Evolutionary conservation across 305 asterid species (phyloP).

Genomic region (Coffea humblotiana): DNA sequence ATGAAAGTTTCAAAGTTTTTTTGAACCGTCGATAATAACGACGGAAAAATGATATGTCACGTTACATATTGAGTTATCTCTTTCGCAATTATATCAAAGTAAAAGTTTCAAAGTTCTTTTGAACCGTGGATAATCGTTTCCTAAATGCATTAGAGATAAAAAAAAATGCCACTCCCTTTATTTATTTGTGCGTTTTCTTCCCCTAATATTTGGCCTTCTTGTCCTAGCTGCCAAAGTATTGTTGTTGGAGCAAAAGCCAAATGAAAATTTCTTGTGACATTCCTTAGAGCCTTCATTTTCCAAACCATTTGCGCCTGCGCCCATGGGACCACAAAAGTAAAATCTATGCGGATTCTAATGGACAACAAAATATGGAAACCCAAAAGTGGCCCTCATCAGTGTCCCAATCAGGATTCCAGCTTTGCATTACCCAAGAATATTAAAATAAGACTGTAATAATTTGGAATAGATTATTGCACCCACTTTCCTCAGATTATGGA

Average conservation of each 20-base stretch:
- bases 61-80: not conserved
- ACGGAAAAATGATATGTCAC: not conserved
- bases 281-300: slow-evolving; percentile 27
- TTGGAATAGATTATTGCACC: slow-evolving; percentile 55
- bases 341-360: slow-evolving; percentile 31
- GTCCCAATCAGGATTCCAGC: slow-evolving; percentile 55
- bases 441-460: slow-evolving; percentile 43
- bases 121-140: too few species aligned
- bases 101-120: not conserved
- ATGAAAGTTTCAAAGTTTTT: not conserved
- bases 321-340: slow-evolving; percentile 45
- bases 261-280: slow-evolving; percentile 21
- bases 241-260: not conserved
- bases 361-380: slow-evolving; percentile 59
- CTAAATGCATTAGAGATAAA: too few species aligned
- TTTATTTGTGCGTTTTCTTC: not conserved
- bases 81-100: too few species aligned
- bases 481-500: slow-evolving; percentile 35
- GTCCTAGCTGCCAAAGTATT: not conserved
- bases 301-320: slow-evolving; percentile 31
- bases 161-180: not conserved
- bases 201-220: not conserved
- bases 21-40: too few species aligned
- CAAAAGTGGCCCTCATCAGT: slow-evolving; percentile 43
- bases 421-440: slow-evolving; percentile 28